Percentiles rank a stretch among this genome's conserved stretches.
Evolutionary conservation across 768 basidiomycete species (phyloP).

Genomic region (Hygrocybe punicea): DNA sequence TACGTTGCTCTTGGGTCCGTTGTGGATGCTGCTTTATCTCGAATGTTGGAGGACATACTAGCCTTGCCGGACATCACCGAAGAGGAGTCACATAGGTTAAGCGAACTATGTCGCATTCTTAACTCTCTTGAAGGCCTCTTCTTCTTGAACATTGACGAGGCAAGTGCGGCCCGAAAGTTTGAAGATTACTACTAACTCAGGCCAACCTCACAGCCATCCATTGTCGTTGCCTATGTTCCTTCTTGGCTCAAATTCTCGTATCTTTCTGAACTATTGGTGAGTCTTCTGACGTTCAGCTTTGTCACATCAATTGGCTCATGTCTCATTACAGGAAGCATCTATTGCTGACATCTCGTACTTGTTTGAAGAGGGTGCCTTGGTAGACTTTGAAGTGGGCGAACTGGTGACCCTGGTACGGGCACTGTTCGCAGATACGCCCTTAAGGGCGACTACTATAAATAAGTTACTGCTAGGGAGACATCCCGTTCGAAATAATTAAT

Average conservation of each 20-base stretch:
- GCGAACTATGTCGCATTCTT: slow-evolving; percentile 77
- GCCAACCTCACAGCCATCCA: slow-evolving; percentile 49
- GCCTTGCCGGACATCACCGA: slow-evolving; percentile 84
- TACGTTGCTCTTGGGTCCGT: slow-evolving; percentile 68
- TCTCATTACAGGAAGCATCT: slow-evolving; percentile 69
- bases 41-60: slow-evolving; percentile 70
- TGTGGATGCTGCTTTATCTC: slow-evolving; percentile 62
- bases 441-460: slow-evolving; percentile 78
- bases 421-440: slow-evolving; percentile 81
- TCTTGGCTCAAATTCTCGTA: slow-evolving; percentile 96
- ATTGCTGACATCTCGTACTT: slow-evolving; percentile 90
- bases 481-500: no score
- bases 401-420: slow-evolving; percentile 77
- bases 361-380: slow-evolving; percentile 84
- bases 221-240: slow-evolving; percentile 82
- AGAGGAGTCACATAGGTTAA: slow-evolving; percentile 76
- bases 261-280: slow-evolving; percentile 83
- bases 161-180: slow-evolving; percentile 25
- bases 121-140: slow-evolving; percentile 80
- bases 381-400: slow-evolving; percentile 86
- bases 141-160: slow-evolving; percentile 59
- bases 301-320: neutral
- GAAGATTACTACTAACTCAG: neutral
- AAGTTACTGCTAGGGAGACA: slow-evolving; percentile 55
- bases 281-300: slow-evolving; percentile 26